Evolutionary conservation across 148 eudicot species (phyloP), one percentile per base, ranked within the genome.

Genomic region (Linanthus parryae): DNA sequence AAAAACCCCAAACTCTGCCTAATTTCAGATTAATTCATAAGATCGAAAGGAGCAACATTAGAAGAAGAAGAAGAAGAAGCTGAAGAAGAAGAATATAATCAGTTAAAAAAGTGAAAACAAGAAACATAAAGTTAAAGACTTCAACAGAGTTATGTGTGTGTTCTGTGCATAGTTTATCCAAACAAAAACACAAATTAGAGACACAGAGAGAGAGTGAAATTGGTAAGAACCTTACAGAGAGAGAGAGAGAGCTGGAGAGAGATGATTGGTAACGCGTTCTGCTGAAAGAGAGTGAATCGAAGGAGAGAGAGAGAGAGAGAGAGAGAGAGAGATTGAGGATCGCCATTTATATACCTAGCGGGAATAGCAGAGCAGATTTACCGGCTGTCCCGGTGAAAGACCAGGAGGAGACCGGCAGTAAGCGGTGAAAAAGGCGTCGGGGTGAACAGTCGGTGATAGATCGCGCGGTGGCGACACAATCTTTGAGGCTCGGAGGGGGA

Each of bases 341-440:
- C 7, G 28, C 22, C 2, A 44, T 54, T 47, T 70, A 68, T 80
- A 68, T 68, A 72, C 54, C 59, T 57, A 69, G 69, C 75, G 57
- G 63, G 56, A 67, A 47, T 35, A 23, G 59, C 27, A 58, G 44
- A 49, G 12, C 5, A 21, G 15, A 41, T 52, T 65, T 30, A 79
- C 85, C 63, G 83, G 75, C 44, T 64, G 48, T 14, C 59, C 71
- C 76, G 69, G 95, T 81, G 35, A 31, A 31, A 31, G 11, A 31
- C 11, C 5, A 31, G 5, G 35, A 31, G 35, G 35, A 11, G 35
- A 11, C 11, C 35, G 35, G 11, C 5, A 31, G 5, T 31, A 31
- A 31, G 43, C 68, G 73, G 84, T 67, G 19, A 8, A 7, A 19
- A 17, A 9, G 26, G 56, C 66, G 52, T 59, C 41, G 63, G 58